A percentile compares a stretch with the other conserved stretches of the same genome.
phyloP scores from a whole-genome alignment of 345 rosid genomes.

The Cardamine chenopodiifolia region DNA sequence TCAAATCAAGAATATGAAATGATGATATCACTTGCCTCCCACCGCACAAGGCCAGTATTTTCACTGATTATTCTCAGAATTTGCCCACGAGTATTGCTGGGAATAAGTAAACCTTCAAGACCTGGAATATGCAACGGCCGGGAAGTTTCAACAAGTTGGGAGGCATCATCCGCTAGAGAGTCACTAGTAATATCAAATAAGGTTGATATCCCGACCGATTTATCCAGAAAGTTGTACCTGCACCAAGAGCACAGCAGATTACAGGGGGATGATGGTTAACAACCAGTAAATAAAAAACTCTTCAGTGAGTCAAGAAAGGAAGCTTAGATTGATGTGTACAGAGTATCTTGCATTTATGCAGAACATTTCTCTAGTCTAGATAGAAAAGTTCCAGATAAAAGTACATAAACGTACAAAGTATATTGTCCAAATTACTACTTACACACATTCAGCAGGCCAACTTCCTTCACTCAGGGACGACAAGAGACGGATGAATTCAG shows the following conservation, averaged over 20 bases:
- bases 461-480: slow-evolving; percentile 90
- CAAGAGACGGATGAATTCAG: slow-evolving; percentile 72
- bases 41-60: slow-evolving; percentile 80
- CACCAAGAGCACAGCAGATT: slow-evolving; percentile 21
- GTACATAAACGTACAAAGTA: slow-evolving; percentile 10
- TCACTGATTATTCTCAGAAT: slow-evolving; percentile 62
- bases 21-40: slow-evolving; percentile 72
- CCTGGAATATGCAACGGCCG: slow-evolving; percentile 72
- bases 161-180: slow-evolving; percentile 53
- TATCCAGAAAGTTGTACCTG: slow-evolving; percentile 92
- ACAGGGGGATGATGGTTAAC: slow-evolving; percentile 12
- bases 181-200: slow-evolving; percentile 64
- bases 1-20: neutral
- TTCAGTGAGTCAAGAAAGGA: slow-evolving; percentile 13
- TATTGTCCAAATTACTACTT: slow-evolving; percentile 44
- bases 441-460: slow-evolving; percentile 99
- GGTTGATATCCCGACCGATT: slow-evolving; percentile 82
- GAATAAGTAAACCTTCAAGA: slow-evolving; percentile 75
- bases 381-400: slow-evolving; percentile 12
- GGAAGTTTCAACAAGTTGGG: slow-evolving; percentile 70
- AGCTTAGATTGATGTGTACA: slow-evolving; percentile 12
- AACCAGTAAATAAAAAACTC: slow-evolving; percentile 12
- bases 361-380: slow-evolving; percentile 15
- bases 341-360: slow-evolving; percentile 21
- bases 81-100: slow-evolving; percentile 73